phyloP scores from a whole-genome alignment of 2,329 filamentous ascomycete species.

The Rhytidhysteron rufulum region DNA sequence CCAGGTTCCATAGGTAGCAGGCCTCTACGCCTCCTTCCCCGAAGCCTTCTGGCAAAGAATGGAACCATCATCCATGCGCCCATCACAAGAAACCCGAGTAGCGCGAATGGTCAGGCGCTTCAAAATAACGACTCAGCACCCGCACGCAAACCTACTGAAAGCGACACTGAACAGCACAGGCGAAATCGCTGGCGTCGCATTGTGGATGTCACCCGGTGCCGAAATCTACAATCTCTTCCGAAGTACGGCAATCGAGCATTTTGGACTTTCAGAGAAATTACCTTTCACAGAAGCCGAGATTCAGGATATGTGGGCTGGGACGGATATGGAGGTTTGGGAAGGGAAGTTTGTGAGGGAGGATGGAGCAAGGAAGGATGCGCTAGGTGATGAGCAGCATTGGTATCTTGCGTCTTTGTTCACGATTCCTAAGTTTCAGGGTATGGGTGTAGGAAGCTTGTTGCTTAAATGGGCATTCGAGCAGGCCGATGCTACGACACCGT shows the following conservation, averaged over 20 bases:
- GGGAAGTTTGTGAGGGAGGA: slow-evolving; percentile 15
- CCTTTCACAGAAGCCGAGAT: slow-evolving; percentile 21
- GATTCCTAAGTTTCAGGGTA: slow-evolving; percentile 26
- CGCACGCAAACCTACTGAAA: slow-evolving; percentile 23
- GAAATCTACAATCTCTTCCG: slow-evolving; percentile 19
- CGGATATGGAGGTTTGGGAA: slow-evolving; percentile 18
- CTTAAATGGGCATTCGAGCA: slow-evolving; percentile 27
- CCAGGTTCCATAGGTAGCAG: slow-evolving; percentile 28
- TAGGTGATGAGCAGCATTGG: slow-evolving; percentile 26
- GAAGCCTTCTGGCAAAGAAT: slow-evolving; percentile 16
- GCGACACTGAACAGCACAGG: slow-evolving; percentile 17
- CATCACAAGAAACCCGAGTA: slow-evolving; percentile 10
- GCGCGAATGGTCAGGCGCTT: slow-evolving; percentile 19
- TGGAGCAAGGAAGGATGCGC: slow-evolving; percentile 9
- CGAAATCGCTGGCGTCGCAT: slow-evolving; percentile 21
- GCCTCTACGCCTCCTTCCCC: slow-evolving; percentile 23
- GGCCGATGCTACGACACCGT: slow-evolving; percentile 21
- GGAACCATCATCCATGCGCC: slow-evolving; percentile 18
- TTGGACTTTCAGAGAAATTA: slow-evolving; percentile 16
- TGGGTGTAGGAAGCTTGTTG: slow-evolving; percentile 23
- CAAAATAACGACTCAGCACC: slow-evolving; percentile 12
- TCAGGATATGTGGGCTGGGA: slow-evolving; percentile 21
- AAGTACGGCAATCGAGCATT: slow-evolving; percentile 15
- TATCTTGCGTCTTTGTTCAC: slow-evolving; percentile 25
- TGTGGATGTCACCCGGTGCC: slow-evolving; percentile 19